Conservation (phyloP, 495 filamentous ascomycete species). For the Penicillium angulare region DNA sequence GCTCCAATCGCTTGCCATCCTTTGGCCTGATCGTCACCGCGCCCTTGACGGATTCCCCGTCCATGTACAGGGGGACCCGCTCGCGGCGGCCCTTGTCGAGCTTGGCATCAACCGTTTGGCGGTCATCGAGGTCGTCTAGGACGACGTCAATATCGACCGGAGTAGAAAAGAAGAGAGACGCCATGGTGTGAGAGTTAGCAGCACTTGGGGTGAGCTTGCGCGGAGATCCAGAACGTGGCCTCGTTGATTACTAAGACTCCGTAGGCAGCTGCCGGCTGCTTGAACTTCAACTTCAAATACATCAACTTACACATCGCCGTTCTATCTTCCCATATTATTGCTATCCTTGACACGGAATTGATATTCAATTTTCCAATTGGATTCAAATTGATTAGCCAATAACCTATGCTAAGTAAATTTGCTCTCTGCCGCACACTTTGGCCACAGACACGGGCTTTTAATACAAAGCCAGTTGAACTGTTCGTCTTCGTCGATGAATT, state of each 20-base stretch:
- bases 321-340: no score
- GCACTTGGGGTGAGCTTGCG: slow-evolving; percentile 6
- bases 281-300: no score
- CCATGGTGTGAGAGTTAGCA: slow-evolving; percentile 55
- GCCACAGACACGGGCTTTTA: no score
- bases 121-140: slow-evolving; percentile 90
- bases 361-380: no score
- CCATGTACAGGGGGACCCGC: slow-evolving; percentile 94
- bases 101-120: slow-evolving; percentile 94
- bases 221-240: slow-evolving; percentile 22
- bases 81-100: slow-evolving; percentile 95
- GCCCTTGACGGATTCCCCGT: slow-evolving; percentile 97
- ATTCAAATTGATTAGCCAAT: no score
- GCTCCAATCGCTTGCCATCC: slow-evolving; percentile 96
- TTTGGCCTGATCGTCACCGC: slow-evolving; percentile 93
- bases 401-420: no score
- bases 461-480: no score
- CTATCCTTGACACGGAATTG: no score
- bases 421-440: no score
- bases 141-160: slow-evolving; percentile 98
- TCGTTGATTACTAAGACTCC: slow-evolving; percentile 19
- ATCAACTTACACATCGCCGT: no score
- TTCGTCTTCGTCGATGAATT: no score
- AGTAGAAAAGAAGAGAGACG: slow-evolving; percentile 94
- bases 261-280: slow-evolving; percentile 12